Evolutionary conservation across 768 basidiomycete genomes (phyloP).

Genomic region (Pleurotus pulmonarius): DNA sequence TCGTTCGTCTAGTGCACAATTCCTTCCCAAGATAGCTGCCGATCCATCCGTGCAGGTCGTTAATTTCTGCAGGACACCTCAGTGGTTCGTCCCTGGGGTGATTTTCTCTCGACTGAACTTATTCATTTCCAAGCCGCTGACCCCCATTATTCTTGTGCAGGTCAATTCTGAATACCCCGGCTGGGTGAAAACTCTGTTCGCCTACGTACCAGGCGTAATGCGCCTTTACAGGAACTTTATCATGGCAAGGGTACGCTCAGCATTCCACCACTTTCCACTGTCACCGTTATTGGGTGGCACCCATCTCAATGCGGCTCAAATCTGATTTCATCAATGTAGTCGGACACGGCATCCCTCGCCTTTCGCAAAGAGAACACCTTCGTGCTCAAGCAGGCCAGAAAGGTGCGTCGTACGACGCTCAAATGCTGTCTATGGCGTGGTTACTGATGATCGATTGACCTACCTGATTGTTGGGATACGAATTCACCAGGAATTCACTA

Average conservation of each 20-base stretch:
- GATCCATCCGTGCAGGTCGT: slow-evolving; percentile 47
- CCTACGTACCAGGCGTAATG: slow-evolving; percentile 47
- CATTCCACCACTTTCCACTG: too few relatives aligned
- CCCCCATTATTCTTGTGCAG: slow-evolving; percentile 17
- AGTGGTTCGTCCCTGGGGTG: slow-evolving; percentile 55
- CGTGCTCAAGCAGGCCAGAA: slow-evolving; percentile 24
- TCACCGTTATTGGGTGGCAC: background rate
- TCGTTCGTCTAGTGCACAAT: slow-evolving; percentile 46
- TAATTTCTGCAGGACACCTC: slow-evolving; percentile 58
- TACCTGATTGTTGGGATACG: too few relatives aligned
- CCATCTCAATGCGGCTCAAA: too few relatives aligned
- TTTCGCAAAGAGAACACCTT: slow-evolving; percentile 37
- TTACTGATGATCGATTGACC: too few relatives aligned
- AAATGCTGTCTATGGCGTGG: background rate
- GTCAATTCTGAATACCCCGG: slow-evolving; percentile 35
- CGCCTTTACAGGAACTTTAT: slow-evolving; percentile 42
- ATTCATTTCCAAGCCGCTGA: background rate
- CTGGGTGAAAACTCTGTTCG: slow-evolving; percentile 51
- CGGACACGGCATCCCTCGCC: slow-evolving; percentile 13
- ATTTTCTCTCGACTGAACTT: background rate
- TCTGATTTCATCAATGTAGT: background rate
- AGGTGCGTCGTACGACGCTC: slow-evolving; percentile 16
- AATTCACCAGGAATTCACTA: slow-evolving; percentile 29
- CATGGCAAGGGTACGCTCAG: slow-evolving; percentile 38
- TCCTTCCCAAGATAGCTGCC: slow-evolving; percentile 48